Conservation (phyloP, 2,329 filamentous ascomycete species). For the Endocalyx cinctus region DNA sequence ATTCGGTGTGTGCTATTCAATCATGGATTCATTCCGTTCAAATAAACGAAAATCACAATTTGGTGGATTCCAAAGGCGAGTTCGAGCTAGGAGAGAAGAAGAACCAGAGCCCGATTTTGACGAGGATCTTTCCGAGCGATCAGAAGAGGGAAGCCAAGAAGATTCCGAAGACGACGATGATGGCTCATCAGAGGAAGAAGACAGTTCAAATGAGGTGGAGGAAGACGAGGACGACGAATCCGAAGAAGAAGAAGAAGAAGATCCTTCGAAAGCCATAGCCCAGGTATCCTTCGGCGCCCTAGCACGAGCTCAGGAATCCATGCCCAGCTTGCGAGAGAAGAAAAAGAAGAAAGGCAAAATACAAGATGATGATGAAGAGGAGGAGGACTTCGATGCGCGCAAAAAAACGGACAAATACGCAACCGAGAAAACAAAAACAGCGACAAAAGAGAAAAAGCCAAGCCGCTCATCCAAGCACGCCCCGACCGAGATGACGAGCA, state of each 20-base stretch:
- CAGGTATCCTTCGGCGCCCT: slow-evolving; percentile 85
- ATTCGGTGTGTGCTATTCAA: no score
- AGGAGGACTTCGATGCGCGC: slow-evolving; percentile 20
- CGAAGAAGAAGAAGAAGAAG: slow-evolving; percentile 30
- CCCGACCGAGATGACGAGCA: slow-evolving; percentile 76
- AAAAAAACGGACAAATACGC: slow-evolving; percentile 23
- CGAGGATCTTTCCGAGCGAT: slow-evolving; percentile 28
- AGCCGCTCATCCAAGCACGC: slow-evolving; percentile 78
- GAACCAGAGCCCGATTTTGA: slow-evolving; percentile 37
- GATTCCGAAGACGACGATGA: slow-evolving; percentile 27
- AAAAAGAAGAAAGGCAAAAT: slow-evolving; percentile 26
- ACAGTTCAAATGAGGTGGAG: slow-evolving; percentile 9
- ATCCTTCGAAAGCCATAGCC: slow-evolving; percentile 41
- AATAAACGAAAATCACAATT: slow-evolving; percentile 38
- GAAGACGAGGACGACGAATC: slow-evolving; percentile 33
- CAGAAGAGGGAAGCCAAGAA: slow-evolving; percentile 25
- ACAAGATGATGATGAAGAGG: slow-evolving; percentile 19
- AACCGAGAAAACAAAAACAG: slow-evolving; percentile 30
- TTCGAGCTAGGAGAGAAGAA: slow-evolving; percentile 40
- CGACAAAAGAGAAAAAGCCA: slow-evolving; percentile 21
- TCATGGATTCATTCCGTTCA: no score
- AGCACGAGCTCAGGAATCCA: slow-evolving; percentile 73
- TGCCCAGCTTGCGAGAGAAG: slow-evolving; percentile 37
- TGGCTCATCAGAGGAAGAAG: slow-evolving; percentile 22
- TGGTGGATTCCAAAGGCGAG: slow-evolving; percentile 35